A percentile compares a stretch with the other conserved stretches of the same genome.
phyloP scores from a whole-genome alignment of 2,329 filamentous ascomycete species.

The Nothopassalora personata region DNA sequence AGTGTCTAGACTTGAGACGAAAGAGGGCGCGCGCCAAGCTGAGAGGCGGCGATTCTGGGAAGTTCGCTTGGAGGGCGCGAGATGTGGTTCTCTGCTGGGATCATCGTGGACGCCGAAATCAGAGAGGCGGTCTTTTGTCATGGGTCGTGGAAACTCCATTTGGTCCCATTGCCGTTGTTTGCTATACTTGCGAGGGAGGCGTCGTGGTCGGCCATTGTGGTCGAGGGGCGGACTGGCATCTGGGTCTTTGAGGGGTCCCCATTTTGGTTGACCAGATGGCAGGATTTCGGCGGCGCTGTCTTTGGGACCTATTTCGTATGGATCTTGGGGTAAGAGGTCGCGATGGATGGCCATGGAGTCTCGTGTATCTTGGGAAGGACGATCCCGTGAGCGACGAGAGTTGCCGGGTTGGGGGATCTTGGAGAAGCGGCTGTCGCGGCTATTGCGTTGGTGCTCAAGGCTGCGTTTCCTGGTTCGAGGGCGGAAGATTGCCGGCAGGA shows the following conservation, averaged over 20 bases:
- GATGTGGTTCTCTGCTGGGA: conserved; percentile 20
- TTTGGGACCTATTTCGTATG: conserved; percentile 1
- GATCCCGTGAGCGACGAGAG: conserved; percentile 10
- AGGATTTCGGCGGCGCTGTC: conserved; percentile 16
- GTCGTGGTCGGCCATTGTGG: conserved; percentile 9
- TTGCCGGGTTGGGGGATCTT: conserved; percentile 18
- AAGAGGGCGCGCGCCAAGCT: conserved; percentile 32
- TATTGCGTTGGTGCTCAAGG: conserved; percentile 10
- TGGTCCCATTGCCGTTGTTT: conserved; percentile 31
- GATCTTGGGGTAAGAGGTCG: conserved; percentile 13
- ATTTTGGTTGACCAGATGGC: conserved; percentile 29
- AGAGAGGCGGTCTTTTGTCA: conserved; percentile 29
- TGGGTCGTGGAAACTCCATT: conserved; percentile 30
- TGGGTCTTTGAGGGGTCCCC: conserved; percentile 25
- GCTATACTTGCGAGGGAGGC: conserved; percentile 26
- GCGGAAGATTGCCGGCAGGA: conserved; percentile 33
- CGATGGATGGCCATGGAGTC: conserved; percentile 26
- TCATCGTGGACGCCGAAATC: conserved; percentile 19
- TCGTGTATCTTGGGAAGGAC: conserved; percentile 11
- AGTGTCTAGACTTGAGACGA: conserved; percentile 32
- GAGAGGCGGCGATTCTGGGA: conserved; percentile 24
- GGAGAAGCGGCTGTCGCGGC: conserved; percentile 13
- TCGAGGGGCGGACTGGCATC: conserved; percentile 4
- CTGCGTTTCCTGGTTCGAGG: conserved; percentile 27
- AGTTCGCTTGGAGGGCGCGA: conserved; percentile 24